phyloP scores from a whole-genome alignment of 768 basidiomycete species.

The Lactarius vividus region DNA sequence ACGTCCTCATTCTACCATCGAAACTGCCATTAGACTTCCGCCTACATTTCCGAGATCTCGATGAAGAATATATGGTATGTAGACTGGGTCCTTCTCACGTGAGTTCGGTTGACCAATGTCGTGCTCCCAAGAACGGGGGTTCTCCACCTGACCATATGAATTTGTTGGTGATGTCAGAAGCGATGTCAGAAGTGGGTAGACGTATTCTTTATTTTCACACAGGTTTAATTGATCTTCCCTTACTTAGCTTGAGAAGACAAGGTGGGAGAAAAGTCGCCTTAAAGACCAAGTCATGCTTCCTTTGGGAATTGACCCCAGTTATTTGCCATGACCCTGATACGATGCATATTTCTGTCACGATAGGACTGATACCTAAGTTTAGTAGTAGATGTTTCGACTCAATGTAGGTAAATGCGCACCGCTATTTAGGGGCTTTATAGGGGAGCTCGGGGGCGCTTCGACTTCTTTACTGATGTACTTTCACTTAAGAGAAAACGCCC shows the following conservation, averaged over 20 bases:
- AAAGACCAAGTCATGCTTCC: slow-evolving; percentile 44
- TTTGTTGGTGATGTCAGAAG: slow-evolving; percentile 55
- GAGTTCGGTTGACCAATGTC: background rate
- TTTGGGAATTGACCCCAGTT: slow-evolving; percentile 26
- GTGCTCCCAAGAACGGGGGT: slow-evolving; percentile 40
- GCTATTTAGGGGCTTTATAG: background rate
- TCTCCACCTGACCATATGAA: slow-evolving; percentile 75
- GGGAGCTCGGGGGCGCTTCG: no score
- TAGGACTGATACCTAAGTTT: background rate
- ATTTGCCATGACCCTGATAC: slow-evolving; percentile 5
- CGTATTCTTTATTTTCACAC: slow-evolving; percentile 1
- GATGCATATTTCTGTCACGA: background rate
- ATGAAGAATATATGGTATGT: slow-evolving; percentile 59
- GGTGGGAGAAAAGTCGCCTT: slow-evolving; percentile 49
- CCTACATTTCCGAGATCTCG: slow-evolving; percentile 63
- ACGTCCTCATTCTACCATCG: slow-evolving; percentile 71
- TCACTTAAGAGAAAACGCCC: no score
- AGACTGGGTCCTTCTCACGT: background rate
- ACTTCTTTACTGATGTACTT: no score
- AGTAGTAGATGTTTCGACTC: background rate
- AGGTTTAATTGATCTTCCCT: slow-evolving; percentile 21
- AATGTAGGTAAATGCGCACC: background rate
- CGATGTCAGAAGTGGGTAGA: slow-evolving; percentile 55
- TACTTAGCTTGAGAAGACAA: slow-evolving; percentile 48
- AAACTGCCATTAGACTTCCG: slow-evolving; percentile 69